Conservation (phyloP, 1,139 yeast species). For the Candida pseudoviswanathii region DNA sequence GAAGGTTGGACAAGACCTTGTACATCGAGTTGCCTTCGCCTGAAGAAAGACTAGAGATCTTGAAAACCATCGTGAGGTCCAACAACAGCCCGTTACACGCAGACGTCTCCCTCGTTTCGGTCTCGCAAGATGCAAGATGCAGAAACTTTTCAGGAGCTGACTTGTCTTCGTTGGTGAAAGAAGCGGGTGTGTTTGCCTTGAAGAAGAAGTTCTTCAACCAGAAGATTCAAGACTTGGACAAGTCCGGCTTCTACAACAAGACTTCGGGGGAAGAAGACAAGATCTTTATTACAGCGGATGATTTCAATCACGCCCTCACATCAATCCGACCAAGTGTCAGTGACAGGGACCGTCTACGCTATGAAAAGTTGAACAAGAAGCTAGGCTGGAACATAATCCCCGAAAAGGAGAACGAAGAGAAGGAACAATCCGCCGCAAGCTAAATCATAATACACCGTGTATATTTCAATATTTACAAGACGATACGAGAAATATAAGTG, state of each 20-base stretch:
- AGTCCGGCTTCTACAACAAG: constrained; percentile 39
- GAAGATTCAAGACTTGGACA: constrained; percentile 51
- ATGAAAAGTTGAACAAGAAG: constrained; percentile 62
- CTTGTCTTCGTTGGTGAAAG: constrained; percentile 85
- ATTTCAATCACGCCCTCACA: constrained; percentile 71
- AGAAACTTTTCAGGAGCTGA: constrained; percentile 96
- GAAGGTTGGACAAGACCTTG: constrained; percentile 89
- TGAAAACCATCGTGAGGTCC: constrained; percentile 70
- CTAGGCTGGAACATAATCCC: constrained; percentile 56
- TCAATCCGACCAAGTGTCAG: constrained; percentile 89
- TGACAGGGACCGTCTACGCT: constrained; percentile 78
- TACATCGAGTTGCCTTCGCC: constrained; percentile 87
- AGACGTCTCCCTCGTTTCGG: constrained; percentile 57
- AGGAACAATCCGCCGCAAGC: constrained; percentile 8
- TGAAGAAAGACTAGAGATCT: constrained; percentile 76
- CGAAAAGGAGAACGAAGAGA: constrained; percentile 17
- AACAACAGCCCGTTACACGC: constrained; percentile 76
- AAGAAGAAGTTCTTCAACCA: constrained; percentile 66
- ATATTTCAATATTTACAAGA: constrained; percentile 2
- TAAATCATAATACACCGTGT: not conserved
- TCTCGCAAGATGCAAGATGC: constrained; percentile 80
- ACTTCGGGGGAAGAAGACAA: constrained; percentile 32
- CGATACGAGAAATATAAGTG: not conserved
- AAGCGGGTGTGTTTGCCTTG: constrained; percentile 88
- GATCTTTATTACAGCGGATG: constrained; percentile 61